Percentiles rank a stretch among this genome's conserved stretches.
phyloP scores from a whole-genome alignment of 1,284 basidiomycete species.

The Cutaneotrichosporon sp. region DNA sequence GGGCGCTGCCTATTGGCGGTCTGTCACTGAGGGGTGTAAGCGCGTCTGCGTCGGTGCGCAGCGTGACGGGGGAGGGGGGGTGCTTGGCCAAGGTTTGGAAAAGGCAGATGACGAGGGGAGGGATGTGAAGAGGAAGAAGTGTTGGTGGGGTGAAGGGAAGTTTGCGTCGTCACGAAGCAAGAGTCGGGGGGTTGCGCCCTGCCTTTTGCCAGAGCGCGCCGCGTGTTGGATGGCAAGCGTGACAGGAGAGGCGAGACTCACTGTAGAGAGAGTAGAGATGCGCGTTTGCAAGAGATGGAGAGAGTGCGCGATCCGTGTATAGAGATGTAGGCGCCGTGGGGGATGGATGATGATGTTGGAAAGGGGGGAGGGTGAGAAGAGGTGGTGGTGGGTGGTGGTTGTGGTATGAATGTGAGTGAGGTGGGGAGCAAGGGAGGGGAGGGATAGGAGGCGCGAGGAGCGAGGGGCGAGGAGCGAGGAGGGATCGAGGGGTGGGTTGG shows the following conservation, averaged over 20 bases:
- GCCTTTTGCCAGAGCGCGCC: background rate
- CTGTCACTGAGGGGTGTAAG: constrained; percentile 16
- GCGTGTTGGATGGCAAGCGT: background rate
- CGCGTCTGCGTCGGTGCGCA: background rate
- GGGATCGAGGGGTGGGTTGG: too few relatives aligned
- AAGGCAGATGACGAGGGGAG: background rate
- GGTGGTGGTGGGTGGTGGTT: too few relatives aligned
- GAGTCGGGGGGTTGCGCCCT: background rate
- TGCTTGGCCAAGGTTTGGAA: too few relatives aligned
- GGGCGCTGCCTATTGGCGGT: constrained; percentile 14
- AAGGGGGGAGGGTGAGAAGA: too few relatives aligned
- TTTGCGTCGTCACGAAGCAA: background rate
- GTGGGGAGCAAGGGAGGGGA: too few relatives aligned
- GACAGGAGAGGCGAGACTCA: background rate
- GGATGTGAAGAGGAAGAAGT: background rate
- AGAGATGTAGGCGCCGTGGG: background rate
- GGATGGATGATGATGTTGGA: background rate
- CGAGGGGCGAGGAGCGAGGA: too few relatives aligned
- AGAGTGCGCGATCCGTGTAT: background rate
- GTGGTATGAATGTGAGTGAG: too few relatives aligned
- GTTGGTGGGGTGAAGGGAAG: background rate
- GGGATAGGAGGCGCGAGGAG: too few relatives aligned
- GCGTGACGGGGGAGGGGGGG: background rate
- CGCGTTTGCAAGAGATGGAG: background rate
- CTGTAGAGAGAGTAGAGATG: background rate